Evolutionary conservation across 768 basidiomycete genomes (phyloP), one percentile per base, ranked within the genome.

Genomic region (Boletellus ananiceps): DNA sequence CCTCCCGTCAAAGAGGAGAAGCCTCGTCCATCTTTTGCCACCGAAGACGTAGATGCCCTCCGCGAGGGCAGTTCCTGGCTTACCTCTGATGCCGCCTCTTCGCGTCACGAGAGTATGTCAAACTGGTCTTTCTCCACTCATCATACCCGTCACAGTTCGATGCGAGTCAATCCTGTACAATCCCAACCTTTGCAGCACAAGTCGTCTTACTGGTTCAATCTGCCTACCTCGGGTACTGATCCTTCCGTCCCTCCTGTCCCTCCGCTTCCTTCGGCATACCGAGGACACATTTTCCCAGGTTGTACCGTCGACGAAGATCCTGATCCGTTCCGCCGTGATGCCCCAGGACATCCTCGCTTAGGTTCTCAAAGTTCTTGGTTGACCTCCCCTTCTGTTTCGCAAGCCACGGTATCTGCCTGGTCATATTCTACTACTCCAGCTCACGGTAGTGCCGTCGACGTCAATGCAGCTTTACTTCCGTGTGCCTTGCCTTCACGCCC

Each of bases 21-120:
- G 54, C 74, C 78, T 15, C 69, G 82, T 25, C 80, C 79, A 0
- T 84, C 84, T 0, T 85, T 87, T 58, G 75, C 76, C 15, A 83
- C 83, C 0, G 84, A 86, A 57, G 86, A 89, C 45, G 73, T 88
- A 42, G 83, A 88, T 51, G 84, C 73, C 16, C 73, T 88, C 44
- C 80, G 81, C 18, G 86, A 88, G 55, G 85, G 86, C 44, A 80
- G 80, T 42, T 87, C 86, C n/a, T 88, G 87, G 86, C 80, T 89
- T 51, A 86, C 87, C 0, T 88, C 86, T 41, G 75, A 78, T 37
- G 72, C 79, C 5, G 73, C 73, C 55, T 73, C 72, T 15, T 75
- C 78, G 46, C 74, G 73, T 38, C 73, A 74, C 23, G 75, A 77
- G 38, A 85, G 84, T 1, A 63, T 79, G 23, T 88, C 85, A 8